These are phyloP conservation scores for Gautieria morchelliformis DNA, from an alignment of 768 basidiomycete genomes.

Conservation along the genomic window DNA sequence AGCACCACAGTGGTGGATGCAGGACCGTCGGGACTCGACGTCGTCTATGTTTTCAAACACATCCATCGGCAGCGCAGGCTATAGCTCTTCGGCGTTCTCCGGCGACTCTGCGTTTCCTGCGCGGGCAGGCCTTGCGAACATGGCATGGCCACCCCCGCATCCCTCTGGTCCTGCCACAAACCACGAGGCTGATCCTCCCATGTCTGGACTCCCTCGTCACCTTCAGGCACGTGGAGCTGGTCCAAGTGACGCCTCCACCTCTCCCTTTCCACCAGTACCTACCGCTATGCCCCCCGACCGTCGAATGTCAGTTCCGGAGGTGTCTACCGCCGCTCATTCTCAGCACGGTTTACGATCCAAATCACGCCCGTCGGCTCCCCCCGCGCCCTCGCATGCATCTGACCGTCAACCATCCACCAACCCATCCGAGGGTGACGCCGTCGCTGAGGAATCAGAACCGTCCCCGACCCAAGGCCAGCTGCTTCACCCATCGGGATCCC, in stretches of 20 bases:
- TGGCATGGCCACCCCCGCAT: slow-evolving; percentile 6
- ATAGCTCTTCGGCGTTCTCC: slow-evolving; percentile 47
- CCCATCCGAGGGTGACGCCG: slow-evolving; percentile 12
- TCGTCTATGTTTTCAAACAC: slow-evolving; percentile 61
- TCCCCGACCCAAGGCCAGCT: slow-evolving; percentile 2
- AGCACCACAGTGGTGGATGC: slow-evolving; percentile 42
- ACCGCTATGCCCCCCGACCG: slow-evolving; percentile 49
- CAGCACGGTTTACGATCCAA: slow-evolving; percentile 51
- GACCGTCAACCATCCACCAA: slow-evolving; percentile 22
- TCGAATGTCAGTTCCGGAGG: slow-evolving; percentile 62
- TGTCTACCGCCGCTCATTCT: slow-evolving; percentile 15
- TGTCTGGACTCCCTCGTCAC: slow-evolving; percentile 21
- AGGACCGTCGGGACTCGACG: slow-evolving; percentile 66
- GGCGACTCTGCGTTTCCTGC: slow-evolving; percentile 51
- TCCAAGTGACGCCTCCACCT: slow-evolving; percentile 18
- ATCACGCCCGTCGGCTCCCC: slow-evolving; percentile 65
- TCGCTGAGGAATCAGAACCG: not conserved
- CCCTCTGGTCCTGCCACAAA: not conserved
- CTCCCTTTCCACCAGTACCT: slow-evolving; percentile 34
- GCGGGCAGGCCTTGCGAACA: slow-evolving; percentile 8
- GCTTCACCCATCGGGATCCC: not conserved
- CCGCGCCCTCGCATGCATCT: slow-evolving; percentile 18
- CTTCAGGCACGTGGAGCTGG: slow-evolving; percentile 14
- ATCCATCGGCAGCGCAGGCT: slow-evolving; percentile 28
- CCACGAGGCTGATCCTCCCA: slow-evolving; percentile 22